These are phyloP conservation scores for Kodamaea kaohsiungensis DNA, from an alignment of 805 yeast genomes.

Conservation along the genomic window DNA sequence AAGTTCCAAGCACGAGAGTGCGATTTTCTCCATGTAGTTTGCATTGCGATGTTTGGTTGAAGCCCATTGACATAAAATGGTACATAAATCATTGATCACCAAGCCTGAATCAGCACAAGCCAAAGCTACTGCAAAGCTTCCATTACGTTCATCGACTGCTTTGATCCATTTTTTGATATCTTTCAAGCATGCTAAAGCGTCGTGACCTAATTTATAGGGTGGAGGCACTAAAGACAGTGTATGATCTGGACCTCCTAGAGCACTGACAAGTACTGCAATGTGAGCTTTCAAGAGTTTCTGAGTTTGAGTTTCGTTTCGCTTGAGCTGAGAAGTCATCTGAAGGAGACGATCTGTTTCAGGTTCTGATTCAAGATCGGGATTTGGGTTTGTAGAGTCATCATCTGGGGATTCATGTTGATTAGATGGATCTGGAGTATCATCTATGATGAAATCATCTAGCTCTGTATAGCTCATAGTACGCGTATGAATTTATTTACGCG, in stretches of 20 bases:
- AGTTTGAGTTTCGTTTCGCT: slow-evolving; percentile 35
- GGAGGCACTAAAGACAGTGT: slow-evolving; percentile 39
- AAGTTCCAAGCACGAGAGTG: slow-evolving; percentile 73
- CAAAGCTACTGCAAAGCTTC: slow-evolving; percentile 77
- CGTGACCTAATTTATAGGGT: slow-evolving; percentile 81
- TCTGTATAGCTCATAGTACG: slow-evolving; percentile 20
- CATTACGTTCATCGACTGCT: slow-evolving; percentile 72
- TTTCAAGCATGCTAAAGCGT: slow-evolving; percentile 80
- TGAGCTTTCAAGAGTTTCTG: slow-evolving; percentile 61
- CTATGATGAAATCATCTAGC: slow-evolving; percentile 38
- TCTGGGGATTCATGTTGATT: slow-evolving; percentile 19
- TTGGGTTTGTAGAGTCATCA: background rate
- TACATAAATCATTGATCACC: slow-evolving; percentile 69
- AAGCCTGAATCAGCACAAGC: slow-evolving; percentile 83
- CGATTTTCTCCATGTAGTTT: slow-evolving; percentile 55
- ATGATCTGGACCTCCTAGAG: slow-evolving; percentile 88
- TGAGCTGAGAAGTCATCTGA: slow-evolving; percentile 23
- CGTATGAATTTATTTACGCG: background rate
- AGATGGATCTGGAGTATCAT: slow-evolving; percentile 28
- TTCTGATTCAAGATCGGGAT: background rate
- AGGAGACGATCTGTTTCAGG: slow-evolving; percentile 15
- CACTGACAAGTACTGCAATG: slow-evolving; percentile 78
- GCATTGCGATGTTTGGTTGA: slow-evolving; percentile 30
- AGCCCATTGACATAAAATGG: slow-evolving; percentile 74
- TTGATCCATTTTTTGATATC: slow-evolving; percentile 89